Percentiles rank a stretch among this genome's conserved stretches.
These are phyloP conservation scores for Penicillium sp. DNA, from an alignment of 2,329 filamentous ascomycete genomes.

Conservation along the genomic window DNA sequence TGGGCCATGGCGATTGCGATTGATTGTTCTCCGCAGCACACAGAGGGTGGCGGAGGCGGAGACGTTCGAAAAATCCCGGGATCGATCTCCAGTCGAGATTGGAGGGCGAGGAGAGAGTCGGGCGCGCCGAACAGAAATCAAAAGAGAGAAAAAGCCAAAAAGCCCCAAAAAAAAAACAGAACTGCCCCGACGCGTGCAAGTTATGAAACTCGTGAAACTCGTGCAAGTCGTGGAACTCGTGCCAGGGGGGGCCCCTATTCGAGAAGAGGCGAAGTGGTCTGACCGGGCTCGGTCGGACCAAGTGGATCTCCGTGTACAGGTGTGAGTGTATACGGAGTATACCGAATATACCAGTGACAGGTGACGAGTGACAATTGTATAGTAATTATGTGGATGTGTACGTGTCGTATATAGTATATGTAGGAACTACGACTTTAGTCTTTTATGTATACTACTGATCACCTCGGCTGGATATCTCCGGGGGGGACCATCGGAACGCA, in stretches of 20 bases:
- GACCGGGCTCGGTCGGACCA: conserved; percentile 17
- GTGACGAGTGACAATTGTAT: no score
- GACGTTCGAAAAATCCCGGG: conserved; percentile 6
- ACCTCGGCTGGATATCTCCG: conserved; percentile 1
- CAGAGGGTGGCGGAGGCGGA: conserved; percentile 5
- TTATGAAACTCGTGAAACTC: neutral
- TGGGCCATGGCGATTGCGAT: conserved; percentile 73
- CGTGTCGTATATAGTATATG: no score
- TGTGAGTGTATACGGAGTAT: no score
- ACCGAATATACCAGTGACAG: no score
- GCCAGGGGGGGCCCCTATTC: neutral
- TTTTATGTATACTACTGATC: no score
- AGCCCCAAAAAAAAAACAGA: no score
- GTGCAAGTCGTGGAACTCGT: neutral
- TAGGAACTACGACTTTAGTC: no score
- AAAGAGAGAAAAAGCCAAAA: neutral
- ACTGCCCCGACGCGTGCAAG: neutral
- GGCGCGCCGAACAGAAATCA: no score
- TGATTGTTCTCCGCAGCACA: conserved; percentile 2
- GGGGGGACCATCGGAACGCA: conserved; percentile 2
- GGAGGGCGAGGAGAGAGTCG: neutral
- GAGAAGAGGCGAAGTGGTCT: conserved; percentile 25
- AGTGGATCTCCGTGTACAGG: conserved; percentile 24
- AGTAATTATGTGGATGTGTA: neutral
- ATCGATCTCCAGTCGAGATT: neutral